Conservation (phyloP, 345 rosid genomes). For the Salix purpurea region DNA sequence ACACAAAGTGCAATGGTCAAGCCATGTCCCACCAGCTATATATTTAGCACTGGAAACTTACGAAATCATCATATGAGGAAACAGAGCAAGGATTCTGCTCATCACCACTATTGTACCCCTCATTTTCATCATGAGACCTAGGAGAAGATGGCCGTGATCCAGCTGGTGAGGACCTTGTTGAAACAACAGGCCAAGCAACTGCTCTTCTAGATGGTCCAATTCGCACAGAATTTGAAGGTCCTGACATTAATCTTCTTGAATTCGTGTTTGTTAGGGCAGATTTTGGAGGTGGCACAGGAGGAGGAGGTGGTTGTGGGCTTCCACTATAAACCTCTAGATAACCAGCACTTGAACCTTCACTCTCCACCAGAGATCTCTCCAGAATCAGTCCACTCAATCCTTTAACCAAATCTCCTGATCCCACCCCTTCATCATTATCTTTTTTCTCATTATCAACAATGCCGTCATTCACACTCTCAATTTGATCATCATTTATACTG, state of each 20-base stretch:
- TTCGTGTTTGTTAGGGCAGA: constrained; percentile 41
- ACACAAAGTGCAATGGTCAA: not conserved
- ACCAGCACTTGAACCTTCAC: constrained; percentile 48
- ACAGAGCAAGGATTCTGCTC: constrained; percentile 73
- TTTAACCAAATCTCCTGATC: constrained; percentile 26
- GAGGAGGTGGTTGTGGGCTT: constrained; percentile 66
- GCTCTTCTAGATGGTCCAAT: constrained; percentile 67
- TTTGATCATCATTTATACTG: constrained; percentile 24
- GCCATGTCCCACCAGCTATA: not conserved
- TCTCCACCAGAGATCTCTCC: constrained; percentile 40
- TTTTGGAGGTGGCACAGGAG: constrained; percentile 88
- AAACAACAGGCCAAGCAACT: constrained; percentile 67
- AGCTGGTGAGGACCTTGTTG: constrained; percentile 74
- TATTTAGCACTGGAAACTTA: constrained; percentile 34
- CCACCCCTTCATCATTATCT: constrained; percentile 34
- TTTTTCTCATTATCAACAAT: constrained; percentile 32
- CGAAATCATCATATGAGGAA: constrained; percentile 67
- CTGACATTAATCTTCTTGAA: constrained; percentile 45
- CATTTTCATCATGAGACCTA: constrained; percentile 79
- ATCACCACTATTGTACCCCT: constrained; percentile 98
- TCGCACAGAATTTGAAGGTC: constrained; percentile 49
- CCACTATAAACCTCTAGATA: constrained; percentile 34
- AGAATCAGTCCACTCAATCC: constrained; percentile 38
- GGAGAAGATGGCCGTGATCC: constrained; percentile 96
- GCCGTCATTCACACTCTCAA: constrained; percentile 36